Conservation (phyloP, 352 stramenopile genomes). For the Phytophthora hybrid region DNA sequence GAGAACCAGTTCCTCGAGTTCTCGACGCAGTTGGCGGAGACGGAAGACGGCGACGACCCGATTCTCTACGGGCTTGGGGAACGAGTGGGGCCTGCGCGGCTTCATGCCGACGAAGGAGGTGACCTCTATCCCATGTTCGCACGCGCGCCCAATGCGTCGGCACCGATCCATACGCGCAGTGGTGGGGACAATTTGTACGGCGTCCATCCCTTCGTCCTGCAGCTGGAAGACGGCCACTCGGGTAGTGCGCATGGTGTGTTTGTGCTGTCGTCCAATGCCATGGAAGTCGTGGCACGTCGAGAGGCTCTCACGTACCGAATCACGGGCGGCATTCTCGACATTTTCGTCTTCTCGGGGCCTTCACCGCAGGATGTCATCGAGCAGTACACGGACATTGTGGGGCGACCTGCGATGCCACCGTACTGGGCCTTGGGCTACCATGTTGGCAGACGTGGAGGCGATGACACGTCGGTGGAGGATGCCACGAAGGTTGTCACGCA, state of each 20-base stretch:
- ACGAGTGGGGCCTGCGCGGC: slow-evolving; percentile 49
- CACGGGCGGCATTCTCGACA: slow-evolving; percentile 83
- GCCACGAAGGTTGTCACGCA: slow-evolving; percentile 35
- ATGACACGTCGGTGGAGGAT: slow-evolving; percentile 28
- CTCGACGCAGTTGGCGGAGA: slow-evolving; percentile 62
- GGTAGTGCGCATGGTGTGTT: slow-evolving; percentile 79
- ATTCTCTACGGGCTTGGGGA: slow-evolving; percentile 84
- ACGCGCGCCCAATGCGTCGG: slow-evolving; percentile 33
- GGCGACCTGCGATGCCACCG: slow-evolving; percentile 77
- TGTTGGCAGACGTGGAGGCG: slow-evolving; percentile 52
- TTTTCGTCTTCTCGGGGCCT: slow-evolving; percentile 81
- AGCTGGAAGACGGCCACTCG: slow-evolving; percentile 59
- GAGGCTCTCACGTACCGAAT: slow-evolving; percentile 79
- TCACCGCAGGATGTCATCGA: slow-evolving; percentile 59
- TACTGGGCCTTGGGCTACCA: slow-evolving; percentile 91
- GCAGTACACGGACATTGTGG: slow-evolving; percentile 83
- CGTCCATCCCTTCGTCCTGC: slow-evolving; percentile 80
- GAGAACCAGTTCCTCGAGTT: slow-evolving; percentile 91
- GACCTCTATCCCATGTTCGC: slow-evolving; percentile 82
- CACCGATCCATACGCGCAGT: slow-evolving; percentile 32
- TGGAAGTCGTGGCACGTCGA: slow-evolving; percentile 81
- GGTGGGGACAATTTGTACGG: slow-evolving; percentile 82
- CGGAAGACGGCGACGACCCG: slow-evolving; percentile 35
- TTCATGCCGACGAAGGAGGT: slow-evolving; percentile 53
- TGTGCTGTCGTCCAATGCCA: slow-evolving; percentile 84